Evolutionary conservation across 257 asterid species (phyloP), one percentile per base, ranked within the genome.

Genomic region (Fraxinus pennsylvanica): DNA sequence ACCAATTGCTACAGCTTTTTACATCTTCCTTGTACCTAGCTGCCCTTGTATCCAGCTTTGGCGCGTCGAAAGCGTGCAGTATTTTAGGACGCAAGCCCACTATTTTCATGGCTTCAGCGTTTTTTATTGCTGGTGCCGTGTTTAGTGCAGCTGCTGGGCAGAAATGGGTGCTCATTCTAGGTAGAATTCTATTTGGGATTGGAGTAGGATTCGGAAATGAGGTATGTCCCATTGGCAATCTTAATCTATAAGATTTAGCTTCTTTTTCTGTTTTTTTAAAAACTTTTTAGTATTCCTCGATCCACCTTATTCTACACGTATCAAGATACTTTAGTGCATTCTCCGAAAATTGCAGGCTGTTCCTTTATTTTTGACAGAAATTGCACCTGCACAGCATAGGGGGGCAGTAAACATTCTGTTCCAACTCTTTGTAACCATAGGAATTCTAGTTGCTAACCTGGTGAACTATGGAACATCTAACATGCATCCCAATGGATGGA

Each of bases 141-240:
- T 78, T 94, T 2, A 94, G 89, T 80, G 83, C 98, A 3, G 96
- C 94, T 0, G 98, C 98, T 3, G 91, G 82, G 57, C 57, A 78
- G 88, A 94, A 67, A 89, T 92, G 39, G 90, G 91, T 94, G 99
- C 97, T 94, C 72, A 94, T 94, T 74, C 77, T 89, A 41, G 99
- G 99, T 69, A 74, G 98, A 77, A 88, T 94, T 81, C 59, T 91
- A 6, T 94, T 94, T 32, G 98, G 98, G 0, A 90, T 94, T 45
- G 99, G 99, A 0, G 92, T 94, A 14, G 99, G 99, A 2, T 94
- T 94, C 27, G 99, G 96, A 7, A 94, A 92, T 78, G 98, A 94
- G 97, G 98, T 91, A 47, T 47, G 57, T 47, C n/a, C n/a, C n/a
- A 47, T 47, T 47, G n/a, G n/a, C 57, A 47, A 47, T 14, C 57